These are phyloP conservation scores for Moniliella sp. DNA, from an alignment of 1,284 basidiomycete genomes.

Conservation along the genomic window DNA sequence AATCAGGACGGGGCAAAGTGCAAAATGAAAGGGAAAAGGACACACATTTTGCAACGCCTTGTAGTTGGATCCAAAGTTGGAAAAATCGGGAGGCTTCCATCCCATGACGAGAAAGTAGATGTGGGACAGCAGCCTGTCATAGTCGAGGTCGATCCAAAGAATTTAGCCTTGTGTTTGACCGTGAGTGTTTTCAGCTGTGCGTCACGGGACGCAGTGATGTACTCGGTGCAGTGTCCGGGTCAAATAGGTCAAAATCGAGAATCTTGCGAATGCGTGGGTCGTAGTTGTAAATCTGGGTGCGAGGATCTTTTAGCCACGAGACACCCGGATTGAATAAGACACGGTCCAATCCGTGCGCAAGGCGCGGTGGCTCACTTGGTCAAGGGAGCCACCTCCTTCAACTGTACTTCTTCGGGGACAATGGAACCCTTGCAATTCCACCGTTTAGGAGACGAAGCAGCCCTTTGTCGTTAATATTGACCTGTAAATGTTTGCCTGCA, in stretches of 20 bases:
- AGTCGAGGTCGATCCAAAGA: constrained; percentile 77
- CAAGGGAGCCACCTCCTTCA: too few species aligned
- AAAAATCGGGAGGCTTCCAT: constrained; percentile 24
- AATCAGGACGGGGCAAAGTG: neutral
- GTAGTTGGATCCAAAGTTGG: constrained; percentile 38
- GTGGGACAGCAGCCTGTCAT: constrained; percentile 51
- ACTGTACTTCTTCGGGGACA: too few species aligned
- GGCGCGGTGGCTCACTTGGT: constrained; percentile 44
- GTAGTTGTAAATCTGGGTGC: constrained; percentile 71
- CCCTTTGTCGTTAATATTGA: too few species aligned
- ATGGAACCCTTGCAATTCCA: too few species aligned
- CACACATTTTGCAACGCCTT: constrained; percentile 40
- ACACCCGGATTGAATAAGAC: constrained; percentile 51
- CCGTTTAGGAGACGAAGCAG: too few species aligned
- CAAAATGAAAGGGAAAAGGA: neutral
- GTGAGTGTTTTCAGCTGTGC: constrained; percentile 49
- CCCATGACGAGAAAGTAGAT: constrained; percentile 49
- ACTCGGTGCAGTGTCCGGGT: constrained; percentile 59
- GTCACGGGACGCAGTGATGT: constrained; percentile 62
- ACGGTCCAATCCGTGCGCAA: constrained; percentile 54
- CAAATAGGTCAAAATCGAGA: constrained; percentile 64
- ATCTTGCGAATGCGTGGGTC: constrained; percentile 48
- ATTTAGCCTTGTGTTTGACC: constrained; percentile 43
- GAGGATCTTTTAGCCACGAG: constrained; percentile 67
- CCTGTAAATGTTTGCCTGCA: too few species aligned